Evolutionary conservation across 768 basidiomycete species (phyloP), one percentile per base, ranked within the genome.

Genomic region (Russula sp.): DNA sequence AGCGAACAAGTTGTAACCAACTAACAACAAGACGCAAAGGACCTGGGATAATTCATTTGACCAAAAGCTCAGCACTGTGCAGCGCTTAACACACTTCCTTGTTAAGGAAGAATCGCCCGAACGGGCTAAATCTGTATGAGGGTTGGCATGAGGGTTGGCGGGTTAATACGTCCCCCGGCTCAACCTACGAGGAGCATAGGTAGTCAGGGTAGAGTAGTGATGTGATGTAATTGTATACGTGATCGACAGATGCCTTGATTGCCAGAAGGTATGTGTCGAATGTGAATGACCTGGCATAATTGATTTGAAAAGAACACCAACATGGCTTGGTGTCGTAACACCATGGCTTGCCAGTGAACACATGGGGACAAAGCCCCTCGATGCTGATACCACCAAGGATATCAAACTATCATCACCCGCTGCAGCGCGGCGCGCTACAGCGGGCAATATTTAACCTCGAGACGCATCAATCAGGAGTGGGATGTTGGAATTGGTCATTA

Each of bases 281-380:
- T 13, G 14, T 34, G 16, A 22, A 64, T 62, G 64, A 34, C 56
- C 61, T 65, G 64, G 64, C 56, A 56, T 65, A 65, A 58, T 65
- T 65, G 34, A 65, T 65, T 65, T 65, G 41, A 45, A 58, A 41
- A 32, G 2, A 39, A 25, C 46, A 16, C 46, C 20, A 11, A 13
- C 10, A 41, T 14, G 20, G 41, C 13, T 11, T 16, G 14, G 14
- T 3, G 41, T 18, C 10, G 16, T 14, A 42, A 42, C 41, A 14
- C 41, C 41, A 42, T 5, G 9, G 5, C 5, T 8, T 20, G 43
- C 2, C 11, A 46, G 5, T 20, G n/a, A n/a, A n/a, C n/a, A 25
- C 8, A 25, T 11, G 41, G 42, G 58, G 54, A 18, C 29, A n/a
- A 6, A 1, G 10, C 5, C 41, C 42, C 52, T 20, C 7, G 5